These are phyloP conservation scores for Triglochin maritima DNA, from an alignment of 106 monocot species.

Conservation along the genomic window DNA sequence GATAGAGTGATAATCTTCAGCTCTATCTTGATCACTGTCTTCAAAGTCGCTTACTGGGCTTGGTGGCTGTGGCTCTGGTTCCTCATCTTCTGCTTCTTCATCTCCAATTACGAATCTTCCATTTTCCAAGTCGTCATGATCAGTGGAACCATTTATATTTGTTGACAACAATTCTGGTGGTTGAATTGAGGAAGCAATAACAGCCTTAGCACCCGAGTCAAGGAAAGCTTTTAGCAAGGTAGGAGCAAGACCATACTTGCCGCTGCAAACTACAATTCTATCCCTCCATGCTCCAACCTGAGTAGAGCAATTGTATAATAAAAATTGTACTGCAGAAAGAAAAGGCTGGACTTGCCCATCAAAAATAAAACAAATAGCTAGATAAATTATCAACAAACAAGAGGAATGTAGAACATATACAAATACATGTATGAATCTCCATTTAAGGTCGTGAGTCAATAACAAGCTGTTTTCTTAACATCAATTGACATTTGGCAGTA, in stretches of 20 bases:
- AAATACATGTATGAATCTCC: too few species aligned
- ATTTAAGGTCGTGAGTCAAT: too few species aligned
- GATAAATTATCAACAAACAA: too few species aligned
- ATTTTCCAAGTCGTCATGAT: slow-evolving; percentile 27
- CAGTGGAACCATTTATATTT: slow-evolving; percentile 20
- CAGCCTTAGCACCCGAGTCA: slow-evolving; percentile 92
- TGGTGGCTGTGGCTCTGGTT: slow-evolving; percentile 31
- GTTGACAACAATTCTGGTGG: slow-evolving; percentile 38
- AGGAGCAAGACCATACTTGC: slow-evolving; percentile 52
- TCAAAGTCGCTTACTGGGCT: slow-evolving; percentile 83
- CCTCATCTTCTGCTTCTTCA: slow-evolving; percentile 53
- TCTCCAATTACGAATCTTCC: slow-evolving; percentile 82
- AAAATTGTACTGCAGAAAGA: too few species aligned
- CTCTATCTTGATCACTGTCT: slow-evolving; percentile 56
- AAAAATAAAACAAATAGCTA: too few species aligned
- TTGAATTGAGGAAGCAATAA: slow-evolving; percentile 56
- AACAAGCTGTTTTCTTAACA: too few species aligned
- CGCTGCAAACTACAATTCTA: slow-evolving; percentile 77
- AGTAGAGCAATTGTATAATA: neutral
- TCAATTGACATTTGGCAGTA: too few species aligned
- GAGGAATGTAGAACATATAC: too few species aligned
- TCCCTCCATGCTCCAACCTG: slow-evolving; percentile 96
- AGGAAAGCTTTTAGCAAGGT: slow-evolving; percentile 73
- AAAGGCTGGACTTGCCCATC: too few species aligned
- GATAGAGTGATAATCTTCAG: slow-evolving; percentile 3